Percentiles rank a stretch among this genome's conserved stretches.
Conservation (phyloP, 768 basidiomycete genomes). For the Suillus cothurnatus region DNA sequence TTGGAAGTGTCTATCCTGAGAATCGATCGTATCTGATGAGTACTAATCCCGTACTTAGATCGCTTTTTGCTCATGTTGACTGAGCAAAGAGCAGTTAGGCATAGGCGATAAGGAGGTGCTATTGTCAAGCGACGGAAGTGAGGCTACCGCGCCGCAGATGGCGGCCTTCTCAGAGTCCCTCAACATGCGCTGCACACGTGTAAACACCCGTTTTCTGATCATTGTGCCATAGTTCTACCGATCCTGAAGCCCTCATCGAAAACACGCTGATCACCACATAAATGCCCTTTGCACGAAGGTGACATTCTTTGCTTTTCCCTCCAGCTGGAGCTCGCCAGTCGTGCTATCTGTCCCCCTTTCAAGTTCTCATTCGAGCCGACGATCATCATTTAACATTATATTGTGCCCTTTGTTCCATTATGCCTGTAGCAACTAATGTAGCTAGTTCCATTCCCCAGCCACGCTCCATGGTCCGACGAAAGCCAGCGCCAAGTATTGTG, state of each 20-base stretch:
- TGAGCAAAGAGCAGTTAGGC: not conserved
- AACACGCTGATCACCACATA: constrained; percentile 39
- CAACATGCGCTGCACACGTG: constrained; percentile 10
- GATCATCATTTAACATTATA: constrained; percentile 17
- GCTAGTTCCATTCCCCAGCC: constrained; percentile 22
- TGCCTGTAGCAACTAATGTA: constrained; percentile 33
- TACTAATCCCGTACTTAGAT: not conserved
- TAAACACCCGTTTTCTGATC: constrained; percentile 18
- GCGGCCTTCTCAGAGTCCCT: constrained; percentile 13
- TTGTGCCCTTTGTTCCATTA: constrained; percentile 21
- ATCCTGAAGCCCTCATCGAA: constrained; percentile 33
- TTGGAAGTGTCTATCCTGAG: not conserved
- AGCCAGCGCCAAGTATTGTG: constrained; percentile 57
- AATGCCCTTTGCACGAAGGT: constrained; percentile 19
- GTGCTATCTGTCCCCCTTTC: constrained; percentile 8
- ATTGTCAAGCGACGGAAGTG: constrained; percentile 33
- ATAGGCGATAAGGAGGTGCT: constrained; percentile 29
- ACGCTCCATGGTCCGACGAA: constrained; percentile 41
- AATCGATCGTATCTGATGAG: not conserved
- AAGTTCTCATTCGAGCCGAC: constrained; percentile 15
- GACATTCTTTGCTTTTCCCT: constrained; percentile 15
- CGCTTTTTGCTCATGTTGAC: not conserved
- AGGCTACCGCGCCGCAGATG: constrained; percentile 23
- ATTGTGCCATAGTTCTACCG: not conserved
- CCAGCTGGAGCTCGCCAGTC: constrained; percentile 18